These are phyloP conservation scores for Zygosaccharomyces sapae DNA, from an alignment of 1,139 yeast species.

Conservation along the genomic window DNA sequence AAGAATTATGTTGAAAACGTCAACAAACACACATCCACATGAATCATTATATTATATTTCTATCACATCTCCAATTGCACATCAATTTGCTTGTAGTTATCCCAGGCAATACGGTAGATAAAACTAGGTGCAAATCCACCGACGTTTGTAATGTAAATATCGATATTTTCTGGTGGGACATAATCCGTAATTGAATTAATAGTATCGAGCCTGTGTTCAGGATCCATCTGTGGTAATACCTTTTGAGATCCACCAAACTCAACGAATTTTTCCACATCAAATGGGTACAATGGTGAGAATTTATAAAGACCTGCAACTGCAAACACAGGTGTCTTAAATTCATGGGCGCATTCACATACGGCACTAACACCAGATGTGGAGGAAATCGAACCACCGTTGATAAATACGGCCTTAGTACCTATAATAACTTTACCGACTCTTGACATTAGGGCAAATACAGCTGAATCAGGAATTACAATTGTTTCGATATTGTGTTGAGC, in stretches of 20 bases:
- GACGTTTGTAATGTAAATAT: conserved; percentile 86
- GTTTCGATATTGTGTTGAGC: conserved; percentile 87
- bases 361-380: conserved; percentile 81
- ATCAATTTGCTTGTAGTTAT: conserved; percentile 85
- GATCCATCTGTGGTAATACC: conserved; percentile 34
- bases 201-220: conserved; percentile 59
- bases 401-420: conserved; percentile 88
- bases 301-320: conserved; percentile 93
- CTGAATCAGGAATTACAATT: conserved; percentile 86
- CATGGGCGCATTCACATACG: conserved; percentile 94
- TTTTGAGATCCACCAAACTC: conserved; percentile 83
- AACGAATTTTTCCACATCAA: conserved; percentile 78
- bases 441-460: conserved; percentile 94
- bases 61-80: conserved; percentile 44
- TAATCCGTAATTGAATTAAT: conserved; percentile 88
- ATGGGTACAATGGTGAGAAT: conserved; percentile 90
- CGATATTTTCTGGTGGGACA: conserved; percentile 90
- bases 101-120: conserved; percentile 90
- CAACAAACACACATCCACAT: background rate
- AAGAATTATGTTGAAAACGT: background rate
- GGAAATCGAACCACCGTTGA: conserved; percentile 92
- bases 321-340: conserved; percentile 90
- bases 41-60: conserved; percentile 3
- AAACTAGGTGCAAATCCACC: conserved; percentile 98
- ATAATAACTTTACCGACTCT: conserved; percentile 93